Conservation (phyloP, 2,329 filamentous ascomycete species). For the Diaporthe ampelina region DNA sequence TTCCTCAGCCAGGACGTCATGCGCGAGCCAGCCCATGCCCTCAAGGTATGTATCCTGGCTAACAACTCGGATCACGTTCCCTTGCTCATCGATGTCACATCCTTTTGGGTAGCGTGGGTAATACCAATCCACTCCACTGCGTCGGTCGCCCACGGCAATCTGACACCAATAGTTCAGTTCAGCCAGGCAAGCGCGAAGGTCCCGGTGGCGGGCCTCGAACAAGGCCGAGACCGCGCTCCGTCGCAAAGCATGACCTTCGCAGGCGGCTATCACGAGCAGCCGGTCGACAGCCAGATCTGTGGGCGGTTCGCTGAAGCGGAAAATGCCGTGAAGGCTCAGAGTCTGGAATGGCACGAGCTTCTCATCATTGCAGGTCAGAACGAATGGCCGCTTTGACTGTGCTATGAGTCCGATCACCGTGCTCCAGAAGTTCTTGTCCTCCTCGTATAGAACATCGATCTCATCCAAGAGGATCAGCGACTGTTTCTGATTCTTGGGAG, state of each 20-base stretch:
- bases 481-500: constrained; percentile 80
- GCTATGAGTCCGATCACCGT: constrained; percentile 83
- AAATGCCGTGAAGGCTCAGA: constrained; percentile 86
- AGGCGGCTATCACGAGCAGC: constrained; percentile 84
- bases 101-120: constrained; percentile 82
- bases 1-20: constrained; percentile 64
- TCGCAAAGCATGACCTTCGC: constrained; percentile 86
- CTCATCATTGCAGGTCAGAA: constrained; percentile 97
- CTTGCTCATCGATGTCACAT: constrained; percentile 75
- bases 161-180: constrained; percentile 98
- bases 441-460: constrained; percentile 92
- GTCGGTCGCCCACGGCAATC: constrained; percentile 90
- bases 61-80: constrained; percentile 80
- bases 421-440: constrained; percentile 95
- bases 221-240: constrained; percentile 77
- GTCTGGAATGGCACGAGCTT: constrained; percentile 80
- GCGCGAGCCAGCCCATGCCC: constrained; percentile 83
- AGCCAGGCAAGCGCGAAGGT: constrained; percentile 84
- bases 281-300: constrained; percentile 81
- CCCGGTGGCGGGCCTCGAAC: constrained; percentile 76
- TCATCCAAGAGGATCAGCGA: constrained; percentile 96
- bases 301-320: constrained; percentile 79
- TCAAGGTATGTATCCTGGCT: constrained; percentile 83
- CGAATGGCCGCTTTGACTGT: constrained; percentile 90
- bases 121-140: constrained; percentile 92